Conservation (phyloP, 2,329 filamentous ascomycete genomes). For the Trichoderma arundinaceum region DNA sequence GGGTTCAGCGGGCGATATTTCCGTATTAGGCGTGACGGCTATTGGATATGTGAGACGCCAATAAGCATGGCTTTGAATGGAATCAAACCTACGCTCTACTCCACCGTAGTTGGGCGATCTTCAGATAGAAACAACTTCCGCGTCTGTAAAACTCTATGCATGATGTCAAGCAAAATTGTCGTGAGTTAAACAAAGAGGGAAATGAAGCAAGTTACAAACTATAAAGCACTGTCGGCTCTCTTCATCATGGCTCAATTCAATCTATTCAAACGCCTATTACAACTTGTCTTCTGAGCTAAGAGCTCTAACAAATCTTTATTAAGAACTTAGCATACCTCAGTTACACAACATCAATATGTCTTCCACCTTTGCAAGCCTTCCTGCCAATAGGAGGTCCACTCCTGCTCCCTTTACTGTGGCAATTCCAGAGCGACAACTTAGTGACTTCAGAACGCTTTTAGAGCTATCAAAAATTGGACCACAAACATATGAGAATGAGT, state of each 20-base stretch:
- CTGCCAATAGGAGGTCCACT: not conserved
- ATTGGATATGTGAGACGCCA: not conserved
- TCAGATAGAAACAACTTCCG: not conserved
- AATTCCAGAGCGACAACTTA: slow-evolving; percentile 12
- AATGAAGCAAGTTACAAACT: not conserved
- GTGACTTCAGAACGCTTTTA: not conserved
- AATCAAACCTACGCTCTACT: not conserved
- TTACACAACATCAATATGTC: not conserved
- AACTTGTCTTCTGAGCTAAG: not conserved
- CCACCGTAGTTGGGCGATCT: not conserved
- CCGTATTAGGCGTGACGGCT: not conserved
- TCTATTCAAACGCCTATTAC: not conserved
- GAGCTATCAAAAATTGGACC: slow-evolving; percentile 14
- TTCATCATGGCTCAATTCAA: not conserved
- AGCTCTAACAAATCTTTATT: not conserved
- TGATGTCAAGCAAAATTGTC: not conserved
- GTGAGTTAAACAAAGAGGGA: not conserved
- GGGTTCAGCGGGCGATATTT: not conserved
- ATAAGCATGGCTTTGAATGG: not conserved
- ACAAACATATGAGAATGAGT: slow-evolving; percentile 22
- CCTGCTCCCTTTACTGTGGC: slow-evolving; percentile 19
- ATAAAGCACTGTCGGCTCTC: slow-evolving; percentile 1
- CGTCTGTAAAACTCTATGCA: not conserved
- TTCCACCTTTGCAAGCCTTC: not conserved
- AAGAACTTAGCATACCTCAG: too few relatives aligned